Evolutionary conservation across 768 basidiomycete species (phyloP).

Genomic region (Lactarius deliciosus): DNA sequence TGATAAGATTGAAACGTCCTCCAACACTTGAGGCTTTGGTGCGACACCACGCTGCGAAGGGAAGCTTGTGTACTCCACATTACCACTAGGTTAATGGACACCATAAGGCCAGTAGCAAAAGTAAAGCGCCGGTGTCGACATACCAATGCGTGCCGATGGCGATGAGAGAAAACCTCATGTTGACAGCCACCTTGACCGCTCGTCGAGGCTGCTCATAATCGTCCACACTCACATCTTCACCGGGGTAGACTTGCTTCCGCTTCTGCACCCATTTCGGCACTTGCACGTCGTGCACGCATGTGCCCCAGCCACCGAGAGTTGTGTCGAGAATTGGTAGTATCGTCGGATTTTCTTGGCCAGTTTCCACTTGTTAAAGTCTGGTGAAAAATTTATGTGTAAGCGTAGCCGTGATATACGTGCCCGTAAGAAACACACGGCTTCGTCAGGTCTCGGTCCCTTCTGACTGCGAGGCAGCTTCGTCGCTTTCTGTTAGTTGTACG

Average conservation of each 20-base stretch:
- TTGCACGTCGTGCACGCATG: constrained; percentile 75
- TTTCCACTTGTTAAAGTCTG: constrained; percentile 12
- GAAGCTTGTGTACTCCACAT: constrained; percentile 64
- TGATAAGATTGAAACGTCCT: constrained; percentile 63
- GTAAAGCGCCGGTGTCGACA: constrained; percentile 15
- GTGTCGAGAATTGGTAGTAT: constrained; percentile 14
- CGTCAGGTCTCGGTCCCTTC: constrained; percentile 28
- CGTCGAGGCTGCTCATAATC: constrained; percentile 65
- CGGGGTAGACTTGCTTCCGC: constrained; percentile 56
- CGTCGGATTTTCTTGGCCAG: constrained; percentile 17
- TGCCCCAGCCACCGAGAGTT: constrained; percentile 64
- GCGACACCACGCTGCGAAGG: constrained; percentile 59
- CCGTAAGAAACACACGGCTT: constrained; percentile 14
- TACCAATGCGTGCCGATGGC: constrained; percentile 78
- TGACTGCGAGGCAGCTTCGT: constrained; percentile 30
- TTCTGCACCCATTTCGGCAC: constrained; percentile 81
- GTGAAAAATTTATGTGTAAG: not conserved
- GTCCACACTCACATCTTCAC: constrained; percentile 35
- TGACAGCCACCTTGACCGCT: constrained; percentile 66
- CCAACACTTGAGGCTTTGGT: constrained; percentile 60
- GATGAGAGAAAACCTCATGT: constrained; percentile 76
- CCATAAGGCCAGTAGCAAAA: constrained; percentile 9
- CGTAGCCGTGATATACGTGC: not conserved
- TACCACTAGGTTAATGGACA: constrained; percentile 49
- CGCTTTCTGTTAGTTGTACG: constrained; percentile 57